Base-by-base conservation (phyloP, 441 rosid species). In the Geranium incanum region DNA sequence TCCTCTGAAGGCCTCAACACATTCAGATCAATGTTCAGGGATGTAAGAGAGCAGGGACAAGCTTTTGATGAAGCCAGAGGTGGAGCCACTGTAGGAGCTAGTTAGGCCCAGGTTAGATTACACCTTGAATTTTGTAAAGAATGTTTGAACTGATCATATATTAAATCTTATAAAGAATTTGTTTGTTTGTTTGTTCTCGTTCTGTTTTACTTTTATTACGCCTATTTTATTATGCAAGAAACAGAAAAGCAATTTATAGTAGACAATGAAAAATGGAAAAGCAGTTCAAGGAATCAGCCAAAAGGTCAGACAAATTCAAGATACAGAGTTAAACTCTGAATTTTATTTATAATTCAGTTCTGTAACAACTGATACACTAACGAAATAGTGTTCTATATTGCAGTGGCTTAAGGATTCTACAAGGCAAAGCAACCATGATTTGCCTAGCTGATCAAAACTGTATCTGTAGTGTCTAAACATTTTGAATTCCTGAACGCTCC, bases 1-100 rank as follows among this genome's bases (percentile, higher is more conserved):
- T 89, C 99, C 18, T 82, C 88, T 0, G 92, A 95, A 80, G 90
- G 97, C 36, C 76, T 89, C 21, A 95, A 85, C 86, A 87, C 97
- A 0, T 84, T 95, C 69, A 82, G 89, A 38, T 92, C 97, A 6
- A 92, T 92, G 83, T 95, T 95, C 75, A 88, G 96, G 82, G 96
- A 92, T 72, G 84, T 84, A 71, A 90, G 97, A 82, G 97, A 90
- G 59, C 97, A 86, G 78, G 91, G 88, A 39, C 96, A 81, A 71
- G 88, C 76, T 57, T 87, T 83, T 59, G 75, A 64, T 57, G 64
- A 57, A n/a, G 15, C 60, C 60, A 52, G 60, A 52, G 18, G 60
- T 52, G 60, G 18, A 57, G 64, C 64, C 64, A 3, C 64, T 57
- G 28, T 57, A 16, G 64, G 64, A 57, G 18, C 64, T 23, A 57